phyloP scores from a whole-genome alignment of 495 filamentous ascomycete species.

The Penicillium odoratum region DNA sequence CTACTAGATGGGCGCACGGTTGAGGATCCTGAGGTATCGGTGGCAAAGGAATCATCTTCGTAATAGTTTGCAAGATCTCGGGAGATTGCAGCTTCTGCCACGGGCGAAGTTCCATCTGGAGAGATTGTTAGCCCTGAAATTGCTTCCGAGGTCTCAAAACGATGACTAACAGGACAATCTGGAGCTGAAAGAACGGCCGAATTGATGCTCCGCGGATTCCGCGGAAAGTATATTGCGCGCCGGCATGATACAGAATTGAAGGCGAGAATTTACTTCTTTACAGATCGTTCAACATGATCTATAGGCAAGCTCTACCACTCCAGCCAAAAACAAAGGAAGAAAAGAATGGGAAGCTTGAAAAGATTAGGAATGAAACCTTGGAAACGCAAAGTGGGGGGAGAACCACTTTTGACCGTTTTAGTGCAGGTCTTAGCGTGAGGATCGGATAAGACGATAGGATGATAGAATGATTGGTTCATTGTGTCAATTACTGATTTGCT shows the following conservation, averaged over 20 bases:
- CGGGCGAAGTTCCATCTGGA: slow-evolving; percentile 42
- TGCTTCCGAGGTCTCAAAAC: too few species aligned
- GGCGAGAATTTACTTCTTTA: slow-evolving; percentile 2
- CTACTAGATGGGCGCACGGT: slow-evolving; percentile 47
- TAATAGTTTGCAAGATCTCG: slow-evolving; percentile 63
- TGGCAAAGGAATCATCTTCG: slow-evolving; percentile 47
- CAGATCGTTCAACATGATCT: slow-evolving; percentile 14
- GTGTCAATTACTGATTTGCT: neutral
- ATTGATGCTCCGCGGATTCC: slow-evolving; percentile 27
- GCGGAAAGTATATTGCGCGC: slow-evolving; percentile 25
- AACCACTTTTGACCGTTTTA: slow-evolving; percentile 2
- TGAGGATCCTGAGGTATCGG: slow-evolving; percentile 48
- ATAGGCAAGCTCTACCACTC: slow-evolving; percentile 2
- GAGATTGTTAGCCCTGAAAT: too few species aligned
- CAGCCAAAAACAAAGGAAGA: neutral
- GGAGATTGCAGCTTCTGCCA: slow-evolving; percentile 68
- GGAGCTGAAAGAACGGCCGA: slow-evolving; percentile 48
- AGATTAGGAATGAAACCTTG: slow-evolving; percentile 8
- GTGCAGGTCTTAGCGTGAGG: neutral
- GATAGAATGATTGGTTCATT: neutral
- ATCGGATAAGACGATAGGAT: neutral
- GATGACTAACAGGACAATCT: slow-evolving; percentile 6
- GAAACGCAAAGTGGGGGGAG: slow-evolving; percentile 6
- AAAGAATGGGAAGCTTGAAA: slow-evolving; percentile 7
- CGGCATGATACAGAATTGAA: slow-evolving; percentile 16